A percentile compares a stretch with the other conserved stretches of the same genome.
phyloP scores from a whole-genome alignment of 2,329 filamentous ascomycete genomes.

The Oidium heveae region DNA sequence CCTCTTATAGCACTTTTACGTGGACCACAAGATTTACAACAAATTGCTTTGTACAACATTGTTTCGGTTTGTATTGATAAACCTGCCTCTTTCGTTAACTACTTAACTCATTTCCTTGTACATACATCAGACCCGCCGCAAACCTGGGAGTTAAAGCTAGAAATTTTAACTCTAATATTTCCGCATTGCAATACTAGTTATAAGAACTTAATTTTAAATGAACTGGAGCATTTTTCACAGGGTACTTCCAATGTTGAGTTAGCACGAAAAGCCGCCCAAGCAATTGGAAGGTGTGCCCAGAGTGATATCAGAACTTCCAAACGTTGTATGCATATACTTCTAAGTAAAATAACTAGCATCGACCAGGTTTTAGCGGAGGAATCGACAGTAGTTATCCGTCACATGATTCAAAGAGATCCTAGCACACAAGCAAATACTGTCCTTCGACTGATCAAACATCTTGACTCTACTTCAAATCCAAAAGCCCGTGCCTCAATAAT shows the following conservation, averaged over 20 bases:
- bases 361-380: slow-evolving; percentile 79
- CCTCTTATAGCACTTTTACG: slow-evolving; percentile 70
- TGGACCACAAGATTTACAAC: slow-evolving; percentile 64
- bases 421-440: slow-evolving; percentile 62
- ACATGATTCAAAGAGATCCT: slow-evolving; percentile 82
- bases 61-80: slow-evolving; percentile 65
- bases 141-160: slow-evolving; percentile 79
- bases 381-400: slow-evolving; percentile 79
- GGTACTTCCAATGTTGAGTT: slow-evolving; percentile 43
- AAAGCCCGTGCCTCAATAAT: slow-evolving; percentile 84
- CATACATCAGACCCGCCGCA: slow-evolving; percentile 52
- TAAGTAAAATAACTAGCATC: slow-evolving; percentile 68
- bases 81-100: slow-evolving; percentile 63
- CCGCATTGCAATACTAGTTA: slow-evolving; percentile 50
- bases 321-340: slow-evolving; percentile 57
- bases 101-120: slow-evolving; percentile 74
- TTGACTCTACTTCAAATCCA: slow-evolving; percentile 69
- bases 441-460: slow-evolving; percentile 65
- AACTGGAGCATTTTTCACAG: slow-evolving; percentile 79
- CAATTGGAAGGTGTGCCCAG: slow-evolving; percentile 83
- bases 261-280: slow-evolving; percentile 70
- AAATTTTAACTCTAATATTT: slow-evolving; percentile 75
- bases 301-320: slow-evolving; percentile 43
- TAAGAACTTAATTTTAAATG: slow-evolving; percentile 71
- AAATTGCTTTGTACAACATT: slow-evolving; percentile 80